Evolutionary conservation across 257 asterid species (phyloP), one percentile per base, ranked within the genome.

Genomic region (Forsythia viridissima): DNA sequence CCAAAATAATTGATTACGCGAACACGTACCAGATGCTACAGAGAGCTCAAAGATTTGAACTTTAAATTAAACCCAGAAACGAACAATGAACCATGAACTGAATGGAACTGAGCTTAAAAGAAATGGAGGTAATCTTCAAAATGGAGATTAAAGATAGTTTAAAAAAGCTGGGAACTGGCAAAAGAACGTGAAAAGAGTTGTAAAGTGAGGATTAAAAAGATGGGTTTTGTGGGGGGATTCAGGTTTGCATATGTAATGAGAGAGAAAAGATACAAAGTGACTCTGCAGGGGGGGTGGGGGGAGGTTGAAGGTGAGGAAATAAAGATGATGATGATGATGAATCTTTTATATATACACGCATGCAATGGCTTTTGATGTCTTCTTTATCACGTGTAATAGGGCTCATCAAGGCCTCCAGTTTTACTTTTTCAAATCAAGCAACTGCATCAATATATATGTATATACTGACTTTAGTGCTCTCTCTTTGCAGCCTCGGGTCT

Each of bases 261-360:
- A 85, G 84, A 79, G 81, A 70, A 13, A 43, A 59, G 78, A 73
- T 77, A 70, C 79, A 68, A 75, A 74, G 76, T 21, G 51, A 39
- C 12, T 61, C 65, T 59, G 82, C 48, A 66, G 10, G 73, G 79
- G 42, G 65, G 34, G 72, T 51, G 76, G 74, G 43, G 74, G 78
- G 40, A 6, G 6, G 74, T 41, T 39, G 40, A 67, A 76, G 70
- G 82, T 63, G 80, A 61, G 57, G 16, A 70, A 80, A 71, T 51
- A 68, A 48, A n/a, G 38, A 65, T 15, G 73, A 43, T 48, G 86
- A 74, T 77, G 89, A 84, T 84, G 92, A 83, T 87, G 93, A 85
- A 87, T 89, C 94, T 90, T 88, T 88, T 87, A 89, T 83, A 89
- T 90, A 86, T 84, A 89, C 92, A 86, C 95, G 93, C 98, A 94